These are phyloP conservation scores for Colletotrichum lupini DNA, from an alignment of 2,329 filamentous ascomycete species.

Conservation along the genomic window DNA sequence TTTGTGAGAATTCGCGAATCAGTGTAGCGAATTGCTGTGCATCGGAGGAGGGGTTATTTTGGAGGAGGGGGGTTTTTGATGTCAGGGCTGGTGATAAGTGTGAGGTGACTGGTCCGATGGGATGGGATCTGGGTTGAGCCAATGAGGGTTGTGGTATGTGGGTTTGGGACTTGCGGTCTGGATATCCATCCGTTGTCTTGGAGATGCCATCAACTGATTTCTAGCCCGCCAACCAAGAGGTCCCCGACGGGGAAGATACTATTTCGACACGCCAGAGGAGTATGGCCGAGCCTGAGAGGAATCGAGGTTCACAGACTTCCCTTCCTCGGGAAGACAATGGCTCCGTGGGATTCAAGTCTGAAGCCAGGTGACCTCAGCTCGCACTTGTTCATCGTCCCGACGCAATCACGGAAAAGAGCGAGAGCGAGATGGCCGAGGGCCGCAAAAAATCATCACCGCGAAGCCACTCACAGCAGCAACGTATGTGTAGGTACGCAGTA, in stretches of 20 bases:
- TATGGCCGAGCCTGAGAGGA: not conserved
- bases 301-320: too few relatives aligned
- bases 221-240: not conserved
- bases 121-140: not conserved
- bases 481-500: not conserved
- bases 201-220: not conserved
- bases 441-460: not conserved
- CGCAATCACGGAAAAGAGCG: not conserved
- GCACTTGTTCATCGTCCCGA: not conserved
- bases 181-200: not conserved
- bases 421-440: not conserved
- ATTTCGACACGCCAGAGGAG: not conserved
- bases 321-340: not conserved
- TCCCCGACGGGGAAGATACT: not conserved
- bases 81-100: not conserved
- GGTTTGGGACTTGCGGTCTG: not conserved
- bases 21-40: conserved; percentile 4
- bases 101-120: not conserved
- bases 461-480: not conserved
- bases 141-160: not conserved
- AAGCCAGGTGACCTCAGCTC: not conserved
- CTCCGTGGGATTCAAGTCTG: not conserved
- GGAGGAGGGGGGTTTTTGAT: not conserved
- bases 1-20: conserved; percentile 11
- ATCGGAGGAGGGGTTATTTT: not conserved